Conservation (phyloP, 176 grass and related monocot species). For the Neostapfia colusana region DNA sequence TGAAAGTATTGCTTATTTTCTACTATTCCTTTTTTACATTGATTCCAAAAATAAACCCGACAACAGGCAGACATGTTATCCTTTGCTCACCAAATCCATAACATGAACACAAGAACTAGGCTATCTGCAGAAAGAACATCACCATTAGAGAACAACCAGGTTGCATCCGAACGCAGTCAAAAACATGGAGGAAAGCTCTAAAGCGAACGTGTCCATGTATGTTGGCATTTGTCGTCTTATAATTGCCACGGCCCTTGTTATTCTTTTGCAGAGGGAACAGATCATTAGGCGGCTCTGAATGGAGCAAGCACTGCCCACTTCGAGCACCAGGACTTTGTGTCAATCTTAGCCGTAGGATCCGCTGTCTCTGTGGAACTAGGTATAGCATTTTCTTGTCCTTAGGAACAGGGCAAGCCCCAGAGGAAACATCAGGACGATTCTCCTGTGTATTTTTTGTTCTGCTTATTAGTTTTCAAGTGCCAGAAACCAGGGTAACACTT, state of each 20-base stretch:
- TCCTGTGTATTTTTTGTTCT: neutral
- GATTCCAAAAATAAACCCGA: neutral
- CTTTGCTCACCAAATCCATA: neutral
- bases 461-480: neutral
- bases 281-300: neutral
- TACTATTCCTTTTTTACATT: neutral
- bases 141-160: constrained; percentile 36
- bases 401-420: constrained; percentile 18
- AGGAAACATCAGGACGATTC: constrained; percentile 24
- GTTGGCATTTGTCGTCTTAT: constrained; percentile 42
- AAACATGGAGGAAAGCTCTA: constrained; percentile 37
- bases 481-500: neutral
- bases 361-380: constrained; percentile 18
- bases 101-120: constrained; percentile 34
- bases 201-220: neutral
- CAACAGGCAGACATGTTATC: neutral
- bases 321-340: neutral
- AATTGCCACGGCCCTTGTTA: constrained; percentile 28
- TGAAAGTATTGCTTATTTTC: neutral
- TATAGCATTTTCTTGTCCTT: constrained; percentile 30
- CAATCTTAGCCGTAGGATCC: constrained; percentile 27
- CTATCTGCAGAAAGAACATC: constrained; percentile 5
- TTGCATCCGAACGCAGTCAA: constrained; percentile 23
- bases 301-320: neutral
- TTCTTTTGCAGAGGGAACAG: constrained; percentile 29